phyloP scores from a whole-genome alignment of 1,284 basidiomycete species.

The Testicularia cyperi region DNA sequence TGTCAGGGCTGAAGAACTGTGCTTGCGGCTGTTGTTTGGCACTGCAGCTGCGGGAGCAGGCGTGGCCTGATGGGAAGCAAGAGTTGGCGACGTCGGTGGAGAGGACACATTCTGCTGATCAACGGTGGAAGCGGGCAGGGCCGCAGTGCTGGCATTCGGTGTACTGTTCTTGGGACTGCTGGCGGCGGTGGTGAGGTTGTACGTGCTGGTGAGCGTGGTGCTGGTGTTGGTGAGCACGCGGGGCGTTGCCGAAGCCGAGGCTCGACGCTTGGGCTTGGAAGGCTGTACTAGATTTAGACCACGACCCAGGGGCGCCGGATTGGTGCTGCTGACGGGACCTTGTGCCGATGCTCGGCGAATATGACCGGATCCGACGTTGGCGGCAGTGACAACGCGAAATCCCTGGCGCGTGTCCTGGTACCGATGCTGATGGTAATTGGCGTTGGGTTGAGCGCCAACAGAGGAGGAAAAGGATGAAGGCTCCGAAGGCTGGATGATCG shows the following conservation, averaged over 20 bases:
- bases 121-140: constrained; percentile 14
- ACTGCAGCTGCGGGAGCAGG: constrained; percentile 3
- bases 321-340: constrained; percentile 3
- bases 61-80: constrained; percentile 13
- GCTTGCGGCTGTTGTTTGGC: constrained; percentile 2
- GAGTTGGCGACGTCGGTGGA: constrained; percentile 16
- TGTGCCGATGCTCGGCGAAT: constrained; percentile 9
- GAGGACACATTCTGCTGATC: constrained; percentile 16
- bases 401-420: constrained; percentile 49
- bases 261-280: constrained; percentile 17
- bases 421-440: constrained; percentile 51
- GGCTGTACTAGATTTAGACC: constrained; percentile 19
- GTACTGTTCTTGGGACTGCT: too few species aligned
- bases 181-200: neutral
- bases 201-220: neutral
- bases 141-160: constrained; percentile 17
- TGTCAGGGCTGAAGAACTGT: constrained; percentile 12
- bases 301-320: constrained; percentile 14
- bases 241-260: neutral
- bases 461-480: constrained; percentile 57
- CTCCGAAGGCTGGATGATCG: constrained; percentile 45
- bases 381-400: constrained; percentile 48
- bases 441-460: constrained; percentile 53
- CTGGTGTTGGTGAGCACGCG: neutral
- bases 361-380: constrained; percentile 33